These are phyloP conservation scores for Haberlea rhodopensis DNA, from an alignment of 257 asterid species.

Conservation along the genomic window DNA sequence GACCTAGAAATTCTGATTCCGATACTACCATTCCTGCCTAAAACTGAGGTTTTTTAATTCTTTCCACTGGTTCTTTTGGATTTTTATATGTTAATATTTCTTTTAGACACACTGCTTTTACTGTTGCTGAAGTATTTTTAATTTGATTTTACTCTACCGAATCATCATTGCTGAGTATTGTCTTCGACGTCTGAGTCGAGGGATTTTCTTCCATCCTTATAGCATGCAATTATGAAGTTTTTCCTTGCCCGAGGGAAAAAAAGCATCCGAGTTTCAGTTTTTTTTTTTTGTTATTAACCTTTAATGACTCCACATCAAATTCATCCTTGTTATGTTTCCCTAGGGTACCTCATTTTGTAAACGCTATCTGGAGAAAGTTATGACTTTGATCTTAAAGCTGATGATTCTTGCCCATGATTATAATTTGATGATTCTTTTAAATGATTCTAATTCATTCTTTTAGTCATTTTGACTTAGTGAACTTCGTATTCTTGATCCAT, in stretches of 20 bases:
- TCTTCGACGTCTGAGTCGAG: constrained; percentile 12
- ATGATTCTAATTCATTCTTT: background rate
- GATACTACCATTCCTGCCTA: constrained; percentile 76
- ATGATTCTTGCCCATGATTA: background rate
- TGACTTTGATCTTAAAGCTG: constrained; percentile 4
- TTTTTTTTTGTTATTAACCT: constrained; percentile 10
- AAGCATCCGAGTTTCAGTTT: constrained; percentile 2
- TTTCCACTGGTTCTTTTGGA: constrained; percentile 21
- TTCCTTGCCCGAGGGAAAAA: constrained; percentile 9
- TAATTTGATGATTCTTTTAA: no score
- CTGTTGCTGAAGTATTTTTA: constrained; percentile 11
- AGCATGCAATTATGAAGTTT: background rate
- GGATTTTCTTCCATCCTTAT: constrained; percentile 6
- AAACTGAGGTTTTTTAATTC: constrained; percentile 67
- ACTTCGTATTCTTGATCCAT: background rate
- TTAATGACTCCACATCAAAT: constrained; percentile 12
- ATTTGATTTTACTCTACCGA: background rate
- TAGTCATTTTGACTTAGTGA: background rate
- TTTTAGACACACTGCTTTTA: constrained; percentile 19
- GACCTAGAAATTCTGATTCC: constrained; percentile 80
- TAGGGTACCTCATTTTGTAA: constrained; percentile 5
- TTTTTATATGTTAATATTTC: constrained; percentile 16
- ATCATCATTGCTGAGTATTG: constrained; percentile 8
- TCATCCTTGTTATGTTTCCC: background rate
- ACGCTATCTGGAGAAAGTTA: constrained; percentile 7